A percentile compares a stretch with the other conserved stretches of the same genome.
These are phyloP conservation scores for Elsinoe necatrix DNA, from an alignment of 2,329 filamentous ascomycete genomes.

Conservation along the genomic window DNA sequence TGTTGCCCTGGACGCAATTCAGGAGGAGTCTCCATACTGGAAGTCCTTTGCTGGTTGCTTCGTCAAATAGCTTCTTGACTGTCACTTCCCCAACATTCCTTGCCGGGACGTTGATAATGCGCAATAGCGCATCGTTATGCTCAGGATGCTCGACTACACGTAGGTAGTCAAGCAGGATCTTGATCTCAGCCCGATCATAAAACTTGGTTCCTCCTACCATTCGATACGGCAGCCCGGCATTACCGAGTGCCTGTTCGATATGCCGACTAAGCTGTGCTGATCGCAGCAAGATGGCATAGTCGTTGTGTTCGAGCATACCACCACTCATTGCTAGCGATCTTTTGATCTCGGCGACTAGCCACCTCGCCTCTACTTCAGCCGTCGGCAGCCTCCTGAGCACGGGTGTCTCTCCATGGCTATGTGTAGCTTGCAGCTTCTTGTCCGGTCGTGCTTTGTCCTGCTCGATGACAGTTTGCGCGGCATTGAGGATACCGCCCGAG, in stretches of 20 bases:
- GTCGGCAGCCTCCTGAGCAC: slow-evolving; percentile 68
- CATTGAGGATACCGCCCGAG: slow-evolving; percentile 70
- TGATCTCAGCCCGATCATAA: slow-evolving; percentile 85
- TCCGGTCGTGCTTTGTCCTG: slow-evolving; percentile 75
- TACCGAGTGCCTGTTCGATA: slow-evolving; percentile 76
- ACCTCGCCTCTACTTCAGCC: slow-evolving; percentile 67
- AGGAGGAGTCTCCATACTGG: slow-evolving; percentile 72
- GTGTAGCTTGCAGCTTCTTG: slow-evolving; percentile 72
- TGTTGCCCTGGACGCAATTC: slow-evolving; percentile 45
- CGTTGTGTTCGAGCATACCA: slow-evolving; percentile 60
- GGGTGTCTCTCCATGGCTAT: slow-evolving; percentile 68
- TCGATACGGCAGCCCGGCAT: slow-evolving; percentile 73
- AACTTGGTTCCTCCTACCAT: slow-evolving; percentile 91
- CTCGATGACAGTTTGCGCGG: slow-evolving; percentile 78
- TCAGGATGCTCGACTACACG: slow-evolving; percentile 74
- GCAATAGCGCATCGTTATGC: slow-evolving; percentile 76
- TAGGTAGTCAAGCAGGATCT: slow-evolving; percentile 78
- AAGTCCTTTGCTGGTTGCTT: slow-evolving; percentile 61
- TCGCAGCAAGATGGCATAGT: slow-evolving; percentile 80
- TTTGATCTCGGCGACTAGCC: slow-evolving; percentile 79
- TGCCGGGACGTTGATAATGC: slow-evolving; percentile 76
- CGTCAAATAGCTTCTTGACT: slow-evolving; percentile 62
- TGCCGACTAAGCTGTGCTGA: slow-evolving; percentile 74
- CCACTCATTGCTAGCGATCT: slow-evolving; percentile 64
- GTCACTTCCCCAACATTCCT: slow-evolving; percentile 75